Percentiles rank a stretch among this genome's conserved stretches.
Evolutionary conservation across 2,329 filamentous ascomycete genomes (phyloP).

Genomic region (Calonectria pseudoturangicola): DNA sequence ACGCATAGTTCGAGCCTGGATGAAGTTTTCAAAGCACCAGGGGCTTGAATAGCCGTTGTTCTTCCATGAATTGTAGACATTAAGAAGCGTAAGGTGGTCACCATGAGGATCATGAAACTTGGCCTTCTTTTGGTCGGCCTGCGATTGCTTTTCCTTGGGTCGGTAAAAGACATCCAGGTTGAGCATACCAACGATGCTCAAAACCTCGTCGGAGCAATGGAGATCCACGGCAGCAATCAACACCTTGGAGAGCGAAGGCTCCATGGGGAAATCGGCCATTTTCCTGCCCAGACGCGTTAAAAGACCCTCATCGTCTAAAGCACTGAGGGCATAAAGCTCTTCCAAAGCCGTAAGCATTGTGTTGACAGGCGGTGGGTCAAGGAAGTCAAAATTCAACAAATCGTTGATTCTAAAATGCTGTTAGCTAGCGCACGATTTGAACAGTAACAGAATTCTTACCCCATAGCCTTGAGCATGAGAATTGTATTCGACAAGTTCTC

Average conservation of each 20-base stretch:
- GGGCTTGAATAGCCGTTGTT: constrained; percentile 85
- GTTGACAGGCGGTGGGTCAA: constrained; percentile 98
- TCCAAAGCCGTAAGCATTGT: constrained; percentile 98
- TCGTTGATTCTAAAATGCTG: constrained; percentile 84
- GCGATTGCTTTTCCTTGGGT: constrained; percentile 96
- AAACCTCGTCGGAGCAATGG: constrained; percentile 93
- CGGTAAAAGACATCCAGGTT: constrained; percentile 94
- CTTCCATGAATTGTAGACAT: constrained; percentile 99
- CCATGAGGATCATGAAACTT: constrained; percentile 98
- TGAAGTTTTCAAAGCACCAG: constrained; percentile 99
- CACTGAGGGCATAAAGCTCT: constrained; percentile 93
- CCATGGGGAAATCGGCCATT: constrained; percentile 99
- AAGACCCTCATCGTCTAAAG: constrained; percentile 95
- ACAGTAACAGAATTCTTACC: constrained; percentile 58
- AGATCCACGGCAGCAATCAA: constrained; percentile 92
- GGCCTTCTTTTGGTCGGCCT: constrained; percentile 97
- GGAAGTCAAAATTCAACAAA: constrained; percentile 97
- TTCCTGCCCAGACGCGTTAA: constrained; percentile 93
- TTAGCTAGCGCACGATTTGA: background rate
- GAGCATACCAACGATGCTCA: constrained; percentile 96
- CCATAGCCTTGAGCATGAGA: constrained; percentile 98
- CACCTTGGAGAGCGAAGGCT: constrained; percentile 92
- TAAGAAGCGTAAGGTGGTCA: constrained; percentile 94
- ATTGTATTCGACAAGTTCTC: constrained; percentile 96
- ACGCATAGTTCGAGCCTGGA: constrained; percentile 91